phyloP scores from a whole-genome alignment of 495 filamentous ascomycete species.

The Tirmania nivea region DNA sequence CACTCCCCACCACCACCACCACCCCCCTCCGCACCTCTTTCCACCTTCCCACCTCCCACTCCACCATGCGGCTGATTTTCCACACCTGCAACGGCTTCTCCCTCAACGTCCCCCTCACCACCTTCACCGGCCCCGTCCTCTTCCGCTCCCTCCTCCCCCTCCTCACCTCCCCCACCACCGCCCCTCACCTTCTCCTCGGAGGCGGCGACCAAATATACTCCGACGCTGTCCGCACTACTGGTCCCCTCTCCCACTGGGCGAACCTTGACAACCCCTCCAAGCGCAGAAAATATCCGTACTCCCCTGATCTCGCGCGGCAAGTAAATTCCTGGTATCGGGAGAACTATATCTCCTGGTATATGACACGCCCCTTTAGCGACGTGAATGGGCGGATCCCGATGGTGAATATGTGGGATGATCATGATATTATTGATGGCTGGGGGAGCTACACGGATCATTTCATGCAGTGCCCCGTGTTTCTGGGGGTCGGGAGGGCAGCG shows the following conservation, averaged over 20 bases:
- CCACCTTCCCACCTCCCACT: constrained; percentile 48
- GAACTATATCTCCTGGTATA: constrained; percentile 80
- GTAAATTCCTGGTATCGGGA: constrained; percentile 79
- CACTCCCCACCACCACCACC: background rate
- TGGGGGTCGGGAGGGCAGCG: constrained; percentile 67
- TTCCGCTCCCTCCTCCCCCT: constrained; percentile 64
- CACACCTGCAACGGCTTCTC: constrained; percentile 94
- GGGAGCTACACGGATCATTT: constrained; percentile 84
- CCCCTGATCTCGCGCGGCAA: constrained; percentile 44
- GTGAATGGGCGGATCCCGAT: constrained; percentile 79
- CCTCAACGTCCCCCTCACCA: constrained; percentile 70
- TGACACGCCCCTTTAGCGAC: constrained; percentile 55
- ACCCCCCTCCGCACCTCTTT: constrained; percentile 24
- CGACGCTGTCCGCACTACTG: constrained; percentile 64
- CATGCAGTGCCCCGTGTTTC: constrained; percentile 80
- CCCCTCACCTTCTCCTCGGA: constrained; percentile 90
- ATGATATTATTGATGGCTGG: constrained; percentile 73
- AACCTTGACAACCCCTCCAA: constrained; percentile 63
- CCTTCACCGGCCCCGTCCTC: constrained; percentile 57
- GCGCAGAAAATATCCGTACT: constrained; percentile 52
- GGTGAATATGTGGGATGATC: constrained; percentile 62
- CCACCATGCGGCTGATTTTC: constrained; percentile 92
- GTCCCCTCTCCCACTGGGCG: constrained; percentile 62
- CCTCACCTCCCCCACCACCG: constrained; percentile 12
- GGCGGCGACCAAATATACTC: constrained; percentile 95